A percentile compares a stretch with the other conserved stretches of the same genome.
These are phyloP conservation scores for Xerocomus nothofagi DNA, from an alignment of 1,284 basidiomycete species.

Conservation along the genomic window DNA sequence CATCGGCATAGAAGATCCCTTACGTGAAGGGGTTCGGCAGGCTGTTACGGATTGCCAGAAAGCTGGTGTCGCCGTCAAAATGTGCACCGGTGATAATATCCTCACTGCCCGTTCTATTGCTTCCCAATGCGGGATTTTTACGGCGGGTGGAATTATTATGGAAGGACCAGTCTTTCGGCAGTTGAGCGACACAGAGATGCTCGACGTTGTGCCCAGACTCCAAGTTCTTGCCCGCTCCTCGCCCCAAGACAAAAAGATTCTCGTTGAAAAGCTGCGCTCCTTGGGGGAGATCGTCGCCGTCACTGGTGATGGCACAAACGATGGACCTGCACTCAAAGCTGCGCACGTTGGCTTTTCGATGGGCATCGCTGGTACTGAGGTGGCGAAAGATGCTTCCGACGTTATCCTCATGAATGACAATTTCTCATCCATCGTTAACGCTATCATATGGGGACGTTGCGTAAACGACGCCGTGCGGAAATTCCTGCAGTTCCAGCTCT, in stretches of 20 bases:
- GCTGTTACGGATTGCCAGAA: constrained; percentile 85
- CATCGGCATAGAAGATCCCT: constrained; percentile 94
- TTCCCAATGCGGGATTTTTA: constrained; percentile 93
- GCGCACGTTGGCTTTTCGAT: constrained; percentile 96
- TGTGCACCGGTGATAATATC: constrained; percentile 99
- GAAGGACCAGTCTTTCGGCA: constrained; percentile 84
- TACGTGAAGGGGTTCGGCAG: constrained; percentile 85
- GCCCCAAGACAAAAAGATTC: constrained; percentile 93
- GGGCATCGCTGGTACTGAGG: constrained; percentile 98
- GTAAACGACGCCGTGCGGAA: constrained; percentile 98
- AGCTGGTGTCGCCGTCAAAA: constrained; percentile 96
- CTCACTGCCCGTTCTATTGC: constrained; percentile 94
- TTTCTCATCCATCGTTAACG: constrained; percentile 93
- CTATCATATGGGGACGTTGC: constrained; percentile 98
- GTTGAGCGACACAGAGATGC: constrained; percentile 53
- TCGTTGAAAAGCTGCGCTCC: constrained; percentile 86
- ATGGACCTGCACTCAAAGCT: constrained; percentile 94
- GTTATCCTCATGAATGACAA: constrained; percentile 99
- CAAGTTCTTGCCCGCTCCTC: constrained; percentile 93
- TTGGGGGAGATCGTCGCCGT: constrained; percentile 95
- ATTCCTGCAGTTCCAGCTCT: constrained; percentile 98
- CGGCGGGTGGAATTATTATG: constrained; percentile 92
- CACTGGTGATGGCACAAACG: constrained; percentile 98
- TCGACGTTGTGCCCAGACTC: constrained; percentile 66
- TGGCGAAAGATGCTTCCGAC: constrained; percentile 98